Evolutionary conservation across 2,329 filamentous ascomycete species (phyloP), one percentile per base, ranked within the genome.

Genomic region (Aspergillus sclerotialis): DNA sequence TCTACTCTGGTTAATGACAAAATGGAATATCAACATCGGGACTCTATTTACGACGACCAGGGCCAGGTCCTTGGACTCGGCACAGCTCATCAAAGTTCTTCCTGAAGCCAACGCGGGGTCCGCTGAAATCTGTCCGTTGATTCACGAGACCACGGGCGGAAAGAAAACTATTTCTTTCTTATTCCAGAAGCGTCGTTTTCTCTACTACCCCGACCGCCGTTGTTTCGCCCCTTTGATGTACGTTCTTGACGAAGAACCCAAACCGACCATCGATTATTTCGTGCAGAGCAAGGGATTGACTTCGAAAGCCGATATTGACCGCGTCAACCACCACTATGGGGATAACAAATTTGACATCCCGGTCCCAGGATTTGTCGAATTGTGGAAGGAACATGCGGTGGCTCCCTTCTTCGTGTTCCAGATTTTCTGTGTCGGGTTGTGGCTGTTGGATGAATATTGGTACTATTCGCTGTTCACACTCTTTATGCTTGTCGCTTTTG

Each of bases 361-460:
- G 5, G 89, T 98, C 9, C 92, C 93, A 4, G 90, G 84, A 8
- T 98, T 98, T 50, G 80, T 83, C 33, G 92, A 98, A 67, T 76
- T 98, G 32, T 98, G 94, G 76, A 85, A 94, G 64, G 92, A 98
- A 64, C 93, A 98, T 62, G 90, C 93, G 15, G 93, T 98, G 14
- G 93, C 93, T 14, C 92, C 92, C 4, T 98, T 98, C 72, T 98
- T 98, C 65, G 89, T 98, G 44, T 98, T 98, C 68, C 92, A 98
- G 71, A 74, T 98, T 42, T 98, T 98, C 70, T 98, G 93, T 52
- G 92, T 98, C 38, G 93, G 92, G 11, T 70, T 98, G 41, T 98
- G 92, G 92, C 86, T 96, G 80, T 70, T 98, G 57, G 92, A 98
- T 57, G 93, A 98, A 66, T 98, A 96, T 68, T 98, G 93, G 92